Conservation (phyloP, 371 early-diverging fungal species). For the Sporodiniella umbellata region DNA sequence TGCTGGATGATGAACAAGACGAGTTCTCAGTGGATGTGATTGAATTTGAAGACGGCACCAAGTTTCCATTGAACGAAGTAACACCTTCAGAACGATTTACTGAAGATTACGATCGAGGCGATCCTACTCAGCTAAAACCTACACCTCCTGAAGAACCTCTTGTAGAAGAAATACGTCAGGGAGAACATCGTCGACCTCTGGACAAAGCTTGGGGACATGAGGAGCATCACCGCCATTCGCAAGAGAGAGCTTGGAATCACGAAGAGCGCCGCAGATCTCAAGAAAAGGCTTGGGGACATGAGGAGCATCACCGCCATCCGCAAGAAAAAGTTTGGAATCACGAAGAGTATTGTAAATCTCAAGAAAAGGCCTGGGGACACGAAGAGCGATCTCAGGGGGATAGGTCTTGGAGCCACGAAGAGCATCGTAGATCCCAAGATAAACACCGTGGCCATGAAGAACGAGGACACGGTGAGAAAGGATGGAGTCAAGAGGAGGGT, state of each 20-base stretch:
- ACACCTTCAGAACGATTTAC: constrained; percentile 43
- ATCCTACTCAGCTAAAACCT: constrained; percentile 30
- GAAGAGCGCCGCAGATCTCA: no score
- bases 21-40: constrained; percentile 22
- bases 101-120: constrained; percentile 48
- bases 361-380: constrained; percentile 8
- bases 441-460: no score
- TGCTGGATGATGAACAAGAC: constrained; percentile 28
- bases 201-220: constrained; percentile 18
- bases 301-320: no score
- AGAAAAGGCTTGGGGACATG: no score
- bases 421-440: no score
- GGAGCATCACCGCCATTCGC: no score
- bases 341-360: no score
- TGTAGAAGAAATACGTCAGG: background rate
- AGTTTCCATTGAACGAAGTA: constrained; percentile 15
- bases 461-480: no score
- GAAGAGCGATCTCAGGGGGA: no score
- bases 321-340: no score
- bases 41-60: constrained; percentile 34
- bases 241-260: no score
- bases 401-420: no score
- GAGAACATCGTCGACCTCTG: constrained; percentile 1
- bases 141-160: constrained; percentile 2
- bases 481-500: constrained; percentile 1